Base-by-base conservation (phyloP, 345 rosid genomes). In the Corchorus capsularis region DNA sequence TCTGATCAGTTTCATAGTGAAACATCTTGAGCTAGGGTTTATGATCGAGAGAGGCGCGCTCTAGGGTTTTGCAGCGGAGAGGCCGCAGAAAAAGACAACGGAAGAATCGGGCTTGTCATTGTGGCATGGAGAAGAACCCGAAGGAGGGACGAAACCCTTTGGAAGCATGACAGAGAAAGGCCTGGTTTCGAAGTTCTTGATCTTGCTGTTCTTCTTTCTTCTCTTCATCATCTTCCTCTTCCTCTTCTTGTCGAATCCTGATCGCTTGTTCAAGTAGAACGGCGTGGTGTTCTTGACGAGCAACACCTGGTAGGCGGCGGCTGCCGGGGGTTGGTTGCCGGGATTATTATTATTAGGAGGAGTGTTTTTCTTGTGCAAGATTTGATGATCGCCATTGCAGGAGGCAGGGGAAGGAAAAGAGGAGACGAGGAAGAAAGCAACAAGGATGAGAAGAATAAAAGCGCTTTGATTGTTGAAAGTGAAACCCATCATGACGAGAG, bases 41-140 rank as follows among this genome's bases (percentile, higher is more conserved):
- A 41, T 15, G 41, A 39, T 6, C 43, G 43, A 39, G 43, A 39
- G 43, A 39, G 43, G 6, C 4, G 49, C 20, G 41, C 46, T 56
- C 73, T 82, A 82, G 81, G 87, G 84, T 67, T 80, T 66, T 41
- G 49, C 2, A 20, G 78, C 8, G 7, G 90, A 85, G 74, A 86
- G 83, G 64, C 80, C 77, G 63, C 91, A 88, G 81, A 75, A 77
- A 34, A 75, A 83, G 2, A 71, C 16, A 54, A 66, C 77, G 2
- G 79, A 63, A 3, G 84, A 76, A 45, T 70, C 75, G 6, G 90
- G 94, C 37, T 81, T 63, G 27, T 66, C 79, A 75, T 88, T 88
- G 60, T 90, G 90, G 84, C 94, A 88, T 0, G 85, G 85, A 43
- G 92, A 88, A 0, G 94, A 88, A 5, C 90, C 86, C 10, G 94